Evolutionary conservation across 2,329 filamentous ascomycete species (phyloP).

Genomic region (Ophiostoma novo-ulmi): DNA sequence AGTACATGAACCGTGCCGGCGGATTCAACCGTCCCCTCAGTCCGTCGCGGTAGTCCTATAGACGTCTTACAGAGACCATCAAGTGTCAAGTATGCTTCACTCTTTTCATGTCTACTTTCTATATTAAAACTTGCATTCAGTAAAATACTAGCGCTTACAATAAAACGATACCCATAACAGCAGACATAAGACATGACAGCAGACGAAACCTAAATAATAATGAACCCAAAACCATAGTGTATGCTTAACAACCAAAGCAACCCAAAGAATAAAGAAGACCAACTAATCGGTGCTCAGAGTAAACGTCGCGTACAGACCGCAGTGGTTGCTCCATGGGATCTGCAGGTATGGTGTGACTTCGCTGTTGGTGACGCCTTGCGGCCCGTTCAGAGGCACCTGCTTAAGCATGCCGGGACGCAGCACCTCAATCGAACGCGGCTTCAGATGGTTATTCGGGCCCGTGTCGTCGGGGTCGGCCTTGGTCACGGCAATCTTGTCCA

Average conservation of each 20-base stretch:
- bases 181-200: background rate
- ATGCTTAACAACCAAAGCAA: background rate
- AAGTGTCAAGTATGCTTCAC: background rate
- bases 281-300: background rate
- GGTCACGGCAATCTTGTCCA: slow-evolving; percentile 38
- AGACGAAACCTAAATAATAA: no score
- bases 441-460: background rate
- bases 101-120: background rate
- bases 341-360: background rate
- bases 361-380: background rate
- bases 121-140: background rate
- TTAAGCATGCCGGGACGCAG: slow-evolving; percentile 28
- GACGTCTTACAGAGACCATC: no score
- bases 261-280: background rate
- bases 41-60: slow-evolving; percentile 40
- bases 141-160: background rate
- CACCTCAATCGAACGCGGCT: slow-evolving; percentile 25
- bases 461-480: slow-evolving; percentile 27
- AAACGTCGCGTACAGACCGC: slow-evolving; percentile 24
- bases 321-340: slow-evolving; percentile 27
- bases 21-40: slow-evolving; percentile 77
- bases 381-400: slow-evolving; percentile 24
- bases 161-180: background rate
- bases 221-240: background rate
- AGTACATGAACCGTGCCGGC: slow-evolving; percentile 89